Base-by-base conservation (phyloP, 805 yeast species). In the Pichia thaimueangensis region DNA sequence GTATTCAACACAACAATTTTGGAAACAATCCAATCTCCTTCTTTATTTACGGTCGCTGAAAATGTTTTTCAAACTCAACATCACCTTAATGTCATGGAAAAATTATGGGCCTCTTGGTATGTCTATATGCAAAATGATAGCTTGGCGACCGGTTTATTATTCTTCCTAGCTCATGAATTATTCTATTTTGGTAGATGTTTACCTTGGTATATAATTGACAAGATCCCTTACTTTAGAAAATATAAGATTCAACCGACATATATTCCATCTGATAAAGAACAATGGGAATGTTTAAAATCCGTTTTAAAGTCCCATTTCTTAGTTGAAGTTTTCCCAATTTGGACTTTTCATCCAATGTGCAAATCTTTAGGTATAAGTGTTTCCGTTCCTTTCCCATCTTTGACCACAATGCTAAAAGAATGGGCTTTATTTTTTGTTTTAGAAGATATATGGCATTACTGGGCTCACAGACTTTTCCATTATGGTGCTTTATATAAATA, bases 331-430 rank as follows among this genome's bases (percentile, higher is more conserved):
- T 64, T 76, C 42, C 82, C 82, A 35, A 76, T 76, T 46, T 76
- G 82, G 82, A 68, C 75, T 19, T 76, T 76, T 66, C 82, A 76
- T 51, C 82, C 82, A 17, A 50, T 76, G 51, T 71, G 78, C 52
- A 59, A 67, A 47, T 61, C 59, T 21, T 57, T 76, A 43, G 76
- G 76, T 27, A 73, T 76, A 41, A 61, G 68, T 12, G 70, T 70
- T 25, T 60, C 64, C 17, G 78, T 75, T 21, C 82, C 82, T 12
- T 76, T 76, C 63, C 80, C 82, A 8, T 47, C 68, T 1, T 55
- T 63, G 43, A 53, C 55, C 8, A 64, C 64, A 21, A 70, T 75
- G 68, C 44, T 56, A 7, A 43, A 61, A 12, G 78, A 76, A 52
- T 65, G 75, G 57, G 63, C 66, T 12, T 50, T 73, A 5, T 76